Conservation (phyloP, 192 early-diverging fungal species). For the Backusella westeae region DNA sequence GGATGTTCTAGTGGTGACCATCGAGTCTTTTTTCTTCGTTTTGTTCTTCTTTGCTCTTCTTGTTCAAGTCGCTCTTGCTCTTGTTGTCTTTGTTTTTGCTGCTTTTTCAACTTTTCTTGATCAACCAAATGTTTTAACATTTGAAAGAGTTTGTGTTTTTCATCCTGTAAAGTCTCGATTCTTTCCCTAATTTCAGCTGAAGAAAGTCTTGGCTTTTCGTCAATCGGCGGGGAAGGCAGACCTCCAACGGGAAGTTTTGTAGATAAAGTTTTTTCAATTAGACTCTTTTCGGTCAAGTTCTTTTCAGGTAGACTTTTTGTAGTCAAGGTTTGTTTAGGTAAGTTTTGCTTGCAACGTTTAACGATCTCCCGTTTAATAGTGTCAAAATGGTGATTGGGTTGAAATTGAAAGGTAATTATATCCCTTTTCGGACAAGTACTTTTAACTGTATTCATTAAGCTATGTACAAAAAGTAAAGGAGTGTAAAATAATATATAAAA, state of each 20-base stretch:
- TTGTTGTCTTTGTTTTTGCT: not conserved
- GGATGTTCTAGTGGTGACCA: not conserved
- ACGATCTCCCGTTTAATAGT: constrained; percentile 4
- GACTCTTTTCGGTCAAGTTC: not conserved
- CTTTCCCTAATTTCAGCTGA: not conserved
- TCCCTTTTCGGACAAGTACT: constrained; percentile 1
- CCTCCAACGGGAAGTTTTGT: not conserved
- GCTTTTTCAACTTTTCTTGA: not conserved
- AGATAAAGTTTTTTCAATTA: not conserved
- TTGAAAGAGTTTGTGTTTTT: constrained; percentile 20
- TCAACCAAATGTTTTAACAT: constrained; percentile 7
- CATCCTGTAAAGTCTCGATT: not conserved
- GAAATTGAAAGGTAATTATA: not conserved
- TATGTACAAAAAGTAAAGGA: constrained; percentile 9
- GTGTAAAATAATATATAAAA: not conserved
- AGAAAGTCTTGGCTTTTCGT: not conserved
- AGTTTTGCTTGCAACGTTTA: not conserved
- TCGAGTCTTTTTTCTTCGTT: not conserved
- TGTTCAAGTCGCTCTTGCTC: not conserved
- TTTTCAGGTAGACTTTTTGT: not conserved
- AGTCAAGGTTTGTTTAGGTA: not conserved
- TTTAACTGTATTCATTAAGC: not conserved
- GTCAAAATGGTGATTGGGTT: not conserved
- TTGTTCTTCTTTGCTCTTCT: not conserved
- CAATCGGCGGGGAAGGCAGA: constrained; percentile 19